phyloP scores from a whole-genome alignment of 2,329 filamentous ascomycete genomes.

The Pseudogymnoascus sp. region DNA sequence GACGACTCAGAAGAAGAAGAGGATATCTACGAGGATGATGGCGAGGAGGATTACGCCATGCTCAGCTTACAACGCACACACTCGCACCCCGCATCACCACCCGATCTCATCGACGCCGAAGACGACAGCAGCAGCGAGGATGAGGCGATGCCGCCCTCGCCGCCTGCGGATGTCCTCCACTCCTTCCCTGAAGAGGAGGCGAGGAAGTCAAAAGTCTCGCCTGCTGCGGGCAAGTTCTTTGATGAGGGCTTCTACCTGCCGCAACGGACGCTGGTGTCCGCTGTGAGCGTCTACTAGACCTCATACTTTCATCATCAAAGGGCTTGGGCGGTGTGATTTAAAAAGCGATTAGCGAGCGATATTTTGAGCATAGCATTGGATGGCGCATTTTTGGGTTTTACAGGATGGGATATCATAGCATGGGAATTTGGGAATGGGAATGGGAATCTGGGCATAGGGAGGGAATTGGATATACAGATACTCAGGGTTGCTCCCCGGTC shows the following conservation, averaged over 20 bases:
- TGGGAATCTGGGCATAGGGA: too few species aligned
- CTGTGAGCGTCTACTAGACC: constrained; percentile 40
- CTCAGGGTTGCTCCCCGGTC: too few species aligned
- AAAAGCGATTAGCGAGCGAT: neutral
- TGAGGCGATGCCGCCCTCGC: constrained; percentile 57
- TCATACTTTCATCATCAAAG: neutral
- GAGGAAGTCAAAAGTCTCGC: constrained; percentile 21
- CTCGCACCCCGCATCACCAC: constrained; percentile 56
- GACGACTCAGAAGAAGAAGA: constrained; percentile 27
- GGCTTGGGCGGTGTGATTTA: neutral
- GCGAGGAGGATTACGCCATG: constrained; percentile 54
- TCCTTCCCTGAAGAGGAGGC: constrained; percentile 43
- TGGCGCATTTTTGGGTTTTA: too few species aligned
- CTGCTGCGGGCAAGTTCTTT: constrained; percentile 34
- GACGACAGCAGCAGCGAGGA: constrained; percentile 61
- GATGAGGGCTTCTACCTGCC: constrained; percentile 42
- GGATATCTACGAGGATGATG: constrained; percentile 44
- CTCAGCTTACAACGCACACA: constrained; percentile 61
- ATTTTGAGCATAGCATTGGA: too few species aligned
- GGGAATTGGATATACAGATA: too few species aligned
- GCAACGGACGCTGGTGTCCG: constrained; percentile 32
- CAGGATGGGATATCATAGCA: too few species aligned
- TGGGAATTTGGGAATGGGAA: too few species aligned
- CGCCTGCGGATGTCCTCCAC: constrained; percentile 39
- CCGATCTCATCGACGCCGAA: constrained; percentile 62